These are phyloP conservation scores for Coprinellus aureogranulatus DNA, from an alignment of 768 basidiomycete species.

Conservation along the genomic window DNA sequence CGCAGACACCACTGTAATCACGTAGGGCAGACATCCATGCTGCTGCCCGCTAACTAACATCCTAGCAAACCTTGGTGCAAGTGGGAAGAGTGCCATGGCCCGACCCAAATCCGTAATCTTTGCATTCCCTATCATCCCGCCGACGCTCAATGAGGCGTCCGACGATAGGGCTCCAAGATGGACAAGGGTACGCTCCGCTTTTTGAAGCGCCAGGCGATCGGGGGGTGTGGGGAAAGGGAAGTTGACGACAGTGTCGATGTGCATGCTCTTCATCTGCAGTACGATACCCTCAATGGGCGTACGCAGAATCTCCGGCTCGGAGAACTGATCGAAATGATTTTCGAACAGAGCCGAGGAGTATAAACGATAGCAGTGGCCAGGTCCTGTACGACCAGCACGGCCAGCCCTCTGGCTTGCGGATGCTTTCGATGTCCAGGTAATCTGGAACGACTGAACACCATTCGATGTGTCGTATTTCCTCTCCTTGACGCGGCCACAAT, in stretches of 20 bases:
- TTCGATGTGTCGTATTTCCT: slow-evolving; percentile 77
- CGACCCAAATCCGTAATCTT: slow-evolving; percentile 87
- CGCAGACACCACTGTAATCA: slow-evolving; percentile 86
- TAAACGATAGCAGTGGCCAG: slow-evolving; percentile 96
- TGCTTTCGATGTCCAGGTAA: slow-evolving; percentile 93
- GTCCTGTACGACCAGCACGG: slow-evolving; percentile 95
- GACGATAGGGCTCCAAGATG: slow-evolving; percentile 78
- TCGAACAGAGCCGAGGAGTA: slow-evolving; percentile 96
- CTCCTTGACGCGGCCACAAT: slow-evolving; percentile 95
- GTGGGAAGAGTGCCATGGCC: slow-evolving; percentile 89
- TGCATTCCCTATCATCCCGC: slow-evolving; percentile 21
- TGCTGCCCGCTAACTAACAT: slow-evolving; percentile 94
- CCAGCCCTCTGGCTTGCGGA: slow-evolving; percentile 93
- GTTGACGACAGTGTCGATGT: slow-evolving; percentile 93
- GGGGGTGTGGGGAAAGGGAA: slow-evolving; percentile 99
- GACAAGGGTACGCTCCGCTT: slow-evolving; percentile 77
- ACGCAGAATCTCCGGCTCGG: slow-evolving; percentile 88
- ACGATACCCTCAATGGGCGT: slow-evolving; percentile 97
- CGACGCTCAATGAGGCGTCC: slow-evolving; percentile 15
- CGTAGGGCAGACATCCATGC: slow-evolving; percentile 78
- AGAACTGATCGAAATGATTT: slow-evolving; percentile 84
- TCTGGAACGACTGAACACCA: slow-evolving; percentile 88
- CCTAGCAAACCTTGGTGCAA: slow-evolving; percentile 91
- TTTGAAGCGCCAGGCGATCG: slow-evolving; percentile 67
- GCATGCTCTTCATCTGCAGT: slow-evolving; percentile 99